phyloP scores from a whole-genome alignment of 495 filamentous ascomycete species.

The Podospora bellae-mahoneyi region DNA sequence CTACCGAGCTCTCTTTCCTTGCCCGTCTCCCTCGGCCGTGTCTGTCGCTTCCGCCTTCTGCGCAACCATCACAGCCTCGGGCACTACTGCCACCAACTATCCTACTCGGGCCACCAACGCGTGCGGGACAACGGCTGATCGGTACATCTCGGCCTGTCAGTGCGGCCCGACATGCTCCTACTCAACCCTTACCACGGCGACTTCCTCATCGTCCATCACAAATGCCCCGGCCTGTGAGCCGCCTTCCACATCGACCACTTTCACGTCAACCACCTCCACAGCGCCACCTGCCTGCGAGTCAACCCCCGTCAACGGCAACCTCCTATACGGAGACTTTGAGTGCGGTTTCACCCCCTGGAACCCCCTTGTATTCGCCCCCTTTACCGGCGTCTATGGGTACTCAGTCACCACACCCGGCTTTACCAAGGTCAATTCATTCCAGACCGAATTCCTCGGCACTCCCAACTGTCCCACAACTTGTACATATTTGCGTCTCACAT shows the following conservation, averaged over 20 bases:
- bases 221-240: constrained; percentile 12
- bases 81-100: constrained; percentile 24
- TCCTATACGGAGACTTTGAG: constrained; percentile 28
- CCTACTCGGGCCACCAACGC: constrained; percentile 23
- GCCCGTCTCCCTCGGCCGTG: constrained; percentile 19
- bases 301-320: constrained; percentile 3
- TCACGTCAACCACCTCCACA: not conserved
- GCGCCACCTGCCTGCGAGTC: not conserved
- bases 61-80: constrained; percentile 22
- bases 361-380: constrained; percentile 18
- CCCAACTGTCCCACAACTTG: constrained; percentile 3
- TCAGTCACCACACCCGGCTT: constrained; percentile 6
- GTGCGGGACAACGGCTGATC: constrained; percentile 18
- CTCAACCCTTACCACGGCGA: constrained; percentile 5
- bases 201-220: not conserved
- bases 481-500: constrained; percentile 3
- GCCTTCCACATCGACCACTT: not conserved
- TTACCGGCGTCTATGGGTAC: not conserved
- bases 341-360: constrained; percentile 23
- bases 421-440: constrained; percentile 7
- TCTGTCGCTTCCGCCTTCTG: constrained; percentile 21
- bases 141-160: constrained; percentile 25
- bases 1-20: constrained; percentile 27
- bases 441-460: constrained; percentile 9
- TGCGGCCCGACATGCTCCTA: constrained; percentile 23